Base-by-base conservation (phyloP, 2,329 filamentous ascomycete species). In the Westerdykella aurantiaca region DNA sequence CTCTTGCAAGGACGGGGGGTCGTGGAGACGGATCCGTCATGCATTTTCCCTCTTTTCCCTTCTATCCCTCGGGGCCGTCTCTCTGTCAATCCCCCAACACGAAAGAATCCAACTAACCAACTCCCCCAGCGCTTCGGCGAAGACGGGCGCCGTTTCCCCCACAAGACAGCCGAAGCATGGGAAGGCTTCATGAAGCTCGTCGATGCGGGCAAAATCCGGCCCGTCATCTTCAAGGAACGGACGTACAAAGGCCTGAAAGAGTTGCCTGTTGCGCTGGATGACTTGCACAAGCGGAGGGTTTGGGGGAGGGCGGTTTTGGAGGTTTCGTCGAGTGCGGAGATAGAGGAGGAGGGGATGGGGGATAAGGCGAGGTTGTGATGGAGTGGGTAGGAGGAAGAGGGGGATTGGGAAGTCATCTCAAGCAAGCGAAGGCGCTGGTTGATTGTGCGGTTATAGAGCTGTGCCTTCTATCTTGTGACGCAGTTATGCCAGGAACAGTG, bases 281-380 rank as follows among this genome's bases (percentile, higher is more conserved):
- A 80, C 49, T 62, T 81, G 14, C 66, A 68, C 3, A 57, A 64
- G 6, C 68, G 75, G 31, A 77, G 71, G 52, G 68, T 78, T 9
- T 78, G 72, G 66, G 79, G 78, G 2, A 80, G 81, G 52, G 75
- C 78, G 5, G 69, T 81, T 0, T 61, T 82, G n/a, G 68, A 63
- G 34, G 61, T 76, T 14, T 56, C 57, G 14, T 56, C 56, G 6
- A 54, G 59, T 6, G 55, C 54, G 14, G 53, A 55, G 25, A 44
- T 38, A 9, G 39, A 49, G 13, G 14, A 29, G 2, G 18, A 31
- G 3, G 48, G 37, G 25, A 12, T 9, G 7, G 25, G 7, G 25
- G 11, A 29, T 29, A 29, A 10, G 25, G 4, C 25, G 25, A 29
- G 25, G 25, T 12, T 29, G 7, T 29, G 25, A 29, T 5, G 3